Conservation (phyloP, 495 filamentous ascomycete species). For the Sordaria brevicollis region DNA sequence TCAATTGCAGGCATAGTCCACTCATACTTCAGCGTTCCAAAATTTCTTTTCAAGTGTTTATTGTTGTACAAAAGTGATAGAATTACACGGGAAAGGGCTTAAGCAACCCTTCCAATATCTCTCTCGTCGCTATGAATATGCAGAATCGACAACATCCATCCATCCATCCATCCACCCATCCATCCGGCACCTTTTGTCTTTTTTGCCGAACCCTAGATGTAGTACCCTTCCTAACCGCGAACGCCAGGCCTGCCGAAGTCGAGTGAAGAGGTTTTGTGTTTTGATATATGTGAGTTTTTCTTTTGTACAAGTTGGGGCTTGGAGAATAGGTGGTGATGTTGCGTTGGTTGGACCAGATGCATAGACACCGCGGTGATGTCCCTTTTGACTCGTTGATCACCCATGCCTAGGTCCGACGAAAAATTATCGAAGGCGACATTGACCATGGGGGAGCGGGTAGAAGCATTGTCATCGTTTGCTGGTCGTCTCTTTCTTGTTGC, state of each 20-base stretch:
- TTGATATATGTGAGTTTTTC: background rate
- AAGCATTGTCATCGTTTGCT: background rate
- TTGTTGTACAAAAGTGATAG: background rate
- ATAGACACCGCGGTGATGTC: background rate
- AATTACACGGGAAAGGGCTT: background rate
- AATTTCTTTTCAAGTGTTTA: too few relatives aligned
- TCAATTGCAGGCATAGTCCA: too few relatives aligned
- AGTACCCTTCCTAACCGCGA: slow-evolving; percentile 7
- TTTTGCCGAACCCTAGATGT: background rate
- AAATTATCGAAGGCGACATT: background rate
- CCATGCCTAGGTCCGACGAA: background rate
- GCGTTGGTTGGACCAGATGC: background rate
- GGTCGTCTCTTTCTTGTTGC: background rate
- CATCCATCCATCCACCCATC: background rate
- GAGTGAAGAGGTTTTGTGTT: slow-evolving; percentile 29
- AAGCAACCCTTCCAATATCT: background rate
- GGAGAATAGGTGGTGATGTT: background rate
- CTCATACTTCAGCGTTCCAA: too few relatives aligned
- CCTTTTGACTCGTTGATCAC: background rate
- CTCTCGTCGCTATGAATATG: background rate
- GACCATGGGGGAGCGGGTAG: background rate
- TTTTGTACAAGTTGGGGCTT: background rate
- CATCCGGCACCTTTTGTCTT: background rate
- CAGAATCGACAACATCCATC: background rate
- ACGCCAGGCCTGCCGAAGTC: slow-evolving; percentile 39